Evolutionary conservation across 228 moss, liverwort and hornwort genomes (phyloP).

Genomic region (Sphagnum fallax): DNA sequence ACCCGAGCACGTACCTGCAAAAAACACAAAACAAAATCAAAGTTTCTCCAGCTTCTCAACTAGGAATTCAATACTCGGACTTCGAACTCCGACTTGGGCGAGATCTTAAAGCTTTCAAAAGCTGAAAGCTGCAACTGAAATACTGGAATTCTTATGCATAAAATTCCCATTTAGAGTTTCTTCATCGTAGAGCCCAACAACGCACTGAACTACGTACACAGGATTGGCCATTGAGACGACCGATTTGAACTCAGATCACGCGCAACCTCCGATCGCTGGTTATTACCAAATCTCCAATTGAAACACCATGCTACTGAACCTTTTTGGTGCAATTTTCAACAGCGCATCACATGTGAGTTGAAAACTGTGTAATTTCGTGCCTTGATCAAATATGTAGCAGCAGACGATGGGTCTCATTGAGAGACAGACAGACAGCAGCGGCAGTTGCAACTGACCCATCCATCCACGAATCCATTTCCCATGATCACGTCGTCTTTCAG

Average conservation of each 20-base stretch:
- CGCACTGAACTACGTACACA: not conserved
- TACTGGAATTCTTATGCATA: not conserved
- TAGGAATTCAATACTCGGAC: not conserved
- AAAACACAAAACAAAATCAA: not conserved
- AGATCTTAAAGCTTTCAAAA: not conserved
- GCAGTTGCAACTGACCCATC: too few relatives aligned
- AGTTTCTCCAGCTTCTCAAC: slow-evolving; percentile 1
- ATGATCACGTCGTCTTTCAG: too few relatives aligned
- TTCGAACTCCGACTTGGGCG: not conserved
- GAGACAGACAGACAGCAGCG: too few relatives aligned
- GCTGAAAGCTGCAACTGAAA: not conserved
- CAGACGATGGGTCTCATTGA: too few relatives aligned
- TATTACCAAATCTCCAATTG: too few relatives aligned
- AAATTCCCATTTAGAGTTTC: not conserved
- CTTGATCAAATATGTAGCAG: too few relatives aligned
- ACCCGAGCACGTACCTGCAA: slow-evolving; percentile 68
- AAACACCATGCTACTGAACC: too few relatives aligned
- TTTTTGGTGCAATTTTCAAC: too few relatives aligned
- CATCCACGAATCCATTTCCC: too few relatives aligned
- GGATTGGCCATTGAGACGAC: not conserved
- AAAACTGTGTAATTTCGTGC: too few relatives aligned
- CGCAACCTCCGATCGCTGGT: too few relatives aligned
- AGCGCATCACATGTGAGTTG: too few relatives aligned
- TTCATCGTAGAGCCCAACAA: not conserved
- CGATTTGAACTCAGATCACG: not conserved